Percentiles rank a stretch among this genome's conserved stretches.
Evolutionary conservation across 1,284 basidiomycete species (phyloP).

Genomic region (Exobasidium cylindrosporum): DNA sequence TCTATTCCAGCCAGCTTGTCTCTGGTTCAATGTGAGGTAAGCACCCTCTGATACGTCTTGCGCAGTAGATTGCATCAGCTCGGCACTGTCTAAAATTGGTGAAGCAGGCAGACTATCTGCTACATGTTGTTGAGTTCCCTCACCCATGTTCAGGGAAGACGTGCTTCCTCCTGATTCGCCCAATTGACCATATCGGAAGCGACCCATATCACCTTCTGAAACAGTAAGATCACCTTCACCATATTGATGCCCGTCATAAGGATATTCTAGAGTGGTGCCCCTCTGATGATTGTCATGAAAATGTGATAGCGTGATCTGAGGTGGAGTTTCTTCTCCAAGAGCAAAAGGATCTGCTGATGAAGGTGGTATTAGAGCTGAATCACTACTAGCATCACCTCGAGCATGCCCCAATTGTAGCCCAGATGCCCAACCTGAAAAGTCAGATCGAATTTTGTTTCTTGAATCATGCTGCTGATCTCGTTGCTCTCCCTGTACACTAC

Average conservation of each 20-base stretch:
- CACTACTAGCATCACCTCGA: not conserved
- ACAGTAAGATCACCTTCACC: not conserved
- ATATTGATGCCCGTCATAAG: not conserved
- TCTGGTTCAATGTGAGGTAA: conserved; percentile 10
- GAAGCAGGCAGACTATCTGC: not conserved
- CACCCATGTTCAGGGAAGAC: not conserved
- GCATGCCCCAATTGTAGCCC: not conserved
- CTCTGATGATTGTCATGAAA: not conserved
- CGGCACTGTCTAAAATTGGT: not conserved
- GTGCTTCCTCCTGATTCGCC: not conserved
- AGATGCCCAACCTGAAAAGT: conserved; percentile 5
- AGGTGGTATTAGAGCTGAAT: not conserved
- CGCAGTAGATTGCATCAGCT: not conserved
- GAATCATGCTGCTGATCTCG: not conserved
- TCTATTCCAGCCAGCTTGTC: conserved; percentile 8
- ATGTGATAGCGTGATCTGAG: conserved; percentile 6
- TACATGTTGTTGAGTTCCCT: not conserved
- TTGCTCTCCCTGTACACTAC: not conserved
- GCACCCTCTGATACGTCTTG: conserved; percentile 6
- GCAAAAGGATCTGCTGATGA: not conserved
- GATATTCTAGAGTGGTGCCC: not conserved
- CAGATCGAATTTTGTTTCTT: not conserved
- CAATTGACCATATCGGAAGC: not conserved
- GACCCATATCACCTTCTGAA: conserved; percentile 1
- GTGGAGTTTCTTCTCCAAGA: conserved; percentile 2